These are phyloP conservation scores for Apiospora sp. DNA, from an alignment of 2,329 filamentous ascomycete species.

Conservation along the genomic window DNA sequence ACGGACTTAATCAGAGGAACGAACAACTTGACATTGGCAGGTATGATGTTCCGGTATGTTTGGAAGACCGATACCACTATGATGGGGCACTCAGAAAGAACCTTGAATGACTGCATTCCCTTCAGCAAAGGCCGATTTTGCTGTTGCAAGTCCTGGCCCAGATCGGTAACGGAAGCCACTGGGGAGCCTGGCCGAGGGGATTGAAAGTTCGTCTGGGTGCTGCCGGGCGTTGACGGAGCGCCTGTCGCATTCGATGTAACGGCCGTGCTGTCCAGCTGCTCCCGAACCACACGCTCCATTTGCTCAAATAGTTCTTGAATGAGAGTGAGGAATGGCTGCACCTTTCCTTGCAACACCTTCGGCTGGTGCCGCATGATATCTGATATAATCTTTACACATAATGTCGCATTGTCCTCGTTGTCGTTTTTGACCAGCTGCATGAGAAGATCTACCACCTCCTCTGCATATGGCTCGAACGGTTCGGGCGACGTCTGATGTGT, in stretches of 20 bases:
- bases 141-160: slow-evolving; percentile 82
- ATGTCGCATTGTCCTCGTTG: slow-evolving; percentile 98
- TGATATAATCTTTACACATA: slow-evolving; percentile 98
- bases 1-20: slow-evolving; percentile 94
- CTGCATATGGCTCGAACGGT: slow-evolving; percentile 85
- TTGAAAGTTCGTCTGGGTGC: slow-evolving; percentile 76
- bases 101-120: slow-evolving; percentile 99
- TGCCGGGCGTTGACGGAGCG: slow-evolving; percentile 72
- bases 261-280: slow-evolving; percentile 86
- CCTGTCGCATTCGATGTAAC: slow-evolving; percentile 60
- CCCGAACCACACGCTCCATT: slow-evolving; percentile 92
- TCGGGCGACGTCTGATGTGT: slow-evolving; percentile 76
- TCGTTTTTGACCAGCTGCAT: slow-evolving; percentile 89
- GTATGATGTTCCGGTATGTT: slow-evolving; percentile 81
- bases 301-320: slow-evolving; percentile 96
- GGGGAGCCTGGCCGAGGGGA: slow-evolving; percentile 92
- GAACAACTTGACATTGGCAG: slow-evolving; percentile 87
- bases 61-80: slow-evolving; percentile 99
- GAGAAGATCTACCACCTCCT: slow-evolving; percentile 87
- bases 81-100: slow-evolving; percentile 96
- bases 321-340: slow-evolving; percentile 87
- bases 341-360: slow-evolving; percentile 78
- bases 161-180: slow-evolving; percentile 80
- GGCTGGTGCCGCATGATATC: slow-evolving; percentile 94
- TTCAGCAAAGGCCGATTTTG: slow-evolving; percentile 82